These are phyloP conservation scores for Globisporangium okanoganense DNA, from an alignment of 352 stramenopile species.

Conservation along the genomic window DNA sequence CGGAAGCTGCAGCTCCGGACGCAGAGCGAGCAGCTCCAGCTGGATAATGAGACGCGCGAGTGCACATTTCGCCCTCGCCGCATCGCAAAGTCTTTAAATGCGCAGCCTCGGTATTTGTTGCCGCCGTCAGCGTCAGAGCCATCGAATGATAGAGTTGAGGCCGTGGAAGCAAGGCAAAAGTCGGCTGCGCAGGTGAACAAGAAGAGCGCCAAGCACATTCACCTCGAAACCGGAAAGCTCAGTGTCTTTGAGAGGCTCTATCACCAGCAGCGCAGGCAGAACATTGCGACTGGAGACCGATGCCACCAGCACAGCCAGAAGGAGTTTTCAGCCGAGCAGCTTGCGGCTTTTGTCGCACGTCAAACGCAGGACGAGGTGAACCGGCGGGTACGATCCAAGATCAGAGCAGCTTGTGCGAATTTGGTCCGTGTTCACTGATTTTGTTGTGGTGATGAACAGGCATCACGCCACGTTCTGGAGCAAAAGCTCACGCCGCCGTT, in stretches of 20 bases:
- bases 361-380: slow-evolving; percentile 11
- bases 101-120: slow-evolving; percentile 10
- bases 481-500: slow-evolving; percentile 18
- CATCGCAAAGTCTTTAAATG: slow-evolving; percentile 8
- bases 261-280: neutral
- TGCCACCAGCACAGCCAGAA: neutral
- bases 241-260: slow-evolving; percentile 30
- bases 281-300: slow-evolving; percentile 1
- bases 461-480: slow-evolving; percentile 3
- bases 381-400: neutral
- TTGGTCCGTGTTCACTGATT: neutral
- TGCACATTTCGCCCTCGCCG: slow-evolving; percentile 37
- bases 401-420: neutral
- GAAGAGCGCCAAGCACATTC: neutral
- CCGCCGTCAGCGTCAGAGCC: neutral
- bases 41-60: slow-evolving; percentile 18
- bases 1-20: slow-evolving; percentile 28
- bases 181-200: neutral
- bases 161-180: neutral
- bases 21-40: slow-evolving; percentile 22
- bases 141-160: neutral
- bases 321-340: slow-evolving; percentile 1
- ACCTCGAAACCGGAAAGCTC: neutral
- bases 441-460: slow-evolving; percentile 9
- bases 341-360: slow-evolving; percentile 24